These are phyloP conservation scores for Polytrichum commune DNA, from an alignment of 225 moss, liverwort and hornwort species.

Conservation along the genomic window DNA sequence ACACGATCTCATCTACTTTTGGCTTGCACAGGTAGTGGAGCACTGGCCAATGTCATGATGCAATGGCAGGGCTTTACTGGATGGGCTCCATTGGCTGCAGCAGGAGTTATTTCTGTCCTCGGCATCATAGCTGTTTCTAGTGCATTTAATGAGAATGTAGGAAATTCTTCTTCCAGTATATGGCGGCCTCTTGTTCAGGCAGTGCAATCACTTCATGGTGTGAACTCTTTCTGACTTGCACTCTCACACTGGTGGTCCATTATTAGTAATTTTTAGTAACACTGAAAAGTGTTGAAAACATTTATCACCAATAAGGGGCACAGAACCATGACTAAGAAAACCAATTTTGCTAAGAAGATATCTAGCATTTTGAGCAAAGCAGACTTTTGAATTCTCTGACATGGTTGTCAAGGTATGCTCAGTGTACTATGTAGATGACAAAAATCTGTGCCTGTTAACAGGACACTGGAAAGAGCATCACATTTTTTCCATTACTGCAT, in stretches of 20 bases:
- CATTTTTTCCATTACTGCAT: too few species aligned
- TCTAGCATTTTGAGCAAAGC: too few species aligned
- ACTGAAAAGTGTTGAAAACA: too few species aligned
- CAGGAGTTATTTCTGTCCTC: slow-evolving; percentile 41
- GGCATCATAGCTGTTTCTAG: slow-evolving; percentile 40
- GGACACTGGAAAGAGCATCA: too few species aligned
- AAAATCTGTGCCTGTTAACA: too few species aligned
- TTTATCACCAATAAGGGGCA: too few species aligned
- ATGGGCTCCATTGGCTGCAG: slow-evolving; percentile 50
- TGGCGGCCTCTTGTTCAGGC: slow-evolving; percentile 47
- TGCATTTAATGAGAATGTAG: slow-evolving; percentile 63
- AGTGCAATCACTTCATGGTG: slow-evolving; percentile 51
- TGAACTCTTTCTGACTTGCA: slow-evolving; percentile 13
- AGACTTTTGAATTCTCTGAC: too few species aligned
- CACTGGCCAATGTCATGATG: slow-evolving; percentile 50
- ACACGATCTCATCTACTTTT: too few species aligned
- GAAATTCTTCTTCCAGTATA: slow-evolving; percentile 30
- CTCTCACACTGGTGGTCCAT: background rate
- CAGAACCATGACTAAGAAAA: too few species aligned
- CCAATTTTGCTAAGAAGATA: too few species aligned
- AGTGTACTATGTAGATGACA: too few species aligned
- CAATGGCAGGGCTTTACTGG: slow-evolving; percentile 56
- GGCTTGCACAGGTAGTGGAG: slow-evolving; percentile 57
- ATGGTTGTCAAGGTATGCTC: too few species aligned
- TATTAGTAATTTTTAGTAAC: background rate